phyloP scores from a whole-genome alignment of 352 stramenopile species.

The Peronospora farinosa region DNA sequence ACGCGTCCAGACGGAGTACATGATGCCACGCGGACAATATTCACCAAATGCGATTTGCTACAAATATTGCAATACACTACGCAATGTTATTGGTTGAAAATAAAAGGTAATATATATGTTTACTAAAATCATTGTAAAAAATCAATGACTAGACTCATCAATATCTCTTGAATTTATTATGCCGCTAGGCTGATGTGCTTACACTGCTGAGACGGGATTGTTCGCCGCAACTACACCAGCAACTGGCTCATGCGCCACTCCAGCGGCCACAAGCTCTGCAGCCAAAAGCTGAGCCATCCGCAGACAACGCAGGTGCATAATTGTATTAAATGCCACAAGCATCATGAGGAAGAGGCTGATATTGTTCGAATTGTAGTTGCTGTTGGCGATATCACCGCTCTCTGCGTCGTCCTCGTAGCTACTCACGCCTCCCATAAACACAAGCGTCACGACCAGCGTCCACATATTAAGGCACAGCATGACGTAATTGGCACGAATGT shows the following conservation, averaged over 20 bases:
- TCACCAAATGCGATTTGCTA: constrained; percentile 5
- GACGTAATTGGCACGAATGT: constrained; percentile 64
- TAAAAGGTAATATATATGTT: not conserved
- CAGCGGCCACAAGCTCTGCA: constrained; percentile 27
- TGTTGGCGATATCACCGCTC: constrained; percentile 14
- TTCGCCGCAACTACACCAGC: constrained; percentile 15
- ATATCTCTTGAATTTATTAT: not conserved
- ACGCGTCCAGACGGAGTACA: constrained; percentile 85
- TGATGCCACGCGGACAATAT: constrained; percentile 25
- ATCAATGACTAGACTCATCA: no score
- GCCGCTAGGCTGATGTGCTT: not conserved
- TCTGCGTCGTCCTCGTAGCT: constrained; percentile 11
- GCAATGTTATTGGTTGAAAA: constrained; percentile 14
- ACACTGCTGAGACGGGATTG: constrained; percentile 21
- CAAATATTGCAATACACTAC: not conserved
- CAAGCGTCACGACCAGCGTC: constrained; percentile 42
- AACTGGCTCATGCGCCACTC: constrained; percentile 15
- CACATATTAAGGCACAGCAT: constrained; percentile 67
- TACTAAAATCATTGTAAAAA: no score
- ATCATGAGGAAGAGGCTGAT: constrained; percentile 43
- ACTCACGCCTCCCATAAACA: constrained; percentile 29
- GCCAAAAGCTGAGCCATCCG: constrained; percentile 28
- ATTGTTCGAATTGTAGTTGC: constrained; percentile 34
- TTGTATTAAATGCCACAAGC: constrained; percentile 44
- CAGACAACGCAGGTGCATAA: constrained; percentile 56